Conservation (phyloP, 768 basidiomycete species). For the Multifurca ochricompacta region DNA sequence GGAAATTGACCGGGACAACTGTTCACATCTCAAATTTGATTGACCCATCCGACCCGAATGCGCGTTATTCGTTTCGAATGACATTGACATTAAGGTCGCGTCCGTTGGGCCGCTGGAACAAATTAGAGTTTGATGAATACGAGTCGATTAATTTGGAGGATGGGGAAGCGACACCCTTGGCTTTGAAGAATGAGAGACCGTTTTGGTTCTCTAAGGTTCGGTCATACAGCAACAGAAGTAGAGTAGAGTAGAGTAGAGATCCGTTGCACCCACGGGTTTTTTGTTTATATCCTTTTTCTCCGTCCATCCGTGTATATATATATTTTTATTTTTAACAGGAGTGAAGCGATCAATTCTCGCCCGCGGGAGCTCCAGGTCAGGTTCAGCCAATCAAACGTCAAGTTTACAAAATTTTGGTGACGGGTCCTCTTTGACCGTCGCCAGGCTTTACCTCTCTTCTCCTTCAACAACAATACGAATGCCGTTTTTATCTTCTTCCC, state of each 20-base stretch:
- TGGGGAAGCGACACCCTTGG: conserved; percentile 62
- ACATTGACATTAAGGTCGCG: conserved; percentile 60
- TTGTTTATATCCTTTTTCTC: no score
- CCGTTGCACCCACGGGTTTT: conserved; percentile 5
- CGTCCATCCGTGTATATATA: not conserved
- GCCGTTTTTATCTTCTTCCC: not conserved
- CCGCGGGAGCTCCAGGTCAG: no score
- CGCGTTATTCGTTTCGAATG: conserved; percentile 70
- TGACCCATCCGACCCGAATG: conserved; percentile 34
- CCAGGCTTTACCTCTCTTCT: no score
- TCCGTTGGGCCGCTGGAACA: conserved; percentile 81
- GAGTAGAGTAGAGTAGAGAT: conserved; percentile 14
- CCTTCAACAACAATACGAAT: not conserved
- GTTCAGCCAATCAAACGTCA: not conserved
- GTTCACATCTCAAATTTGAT: conserved; percentile 57
- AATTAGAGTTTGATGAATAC: conserved; percentile 65
- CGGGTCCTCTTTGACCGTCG: no score
- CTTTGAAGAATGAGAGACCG: conserved; percentile 77
- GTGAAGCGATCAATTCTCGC: no score
- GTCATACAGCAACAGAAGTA: conserved; percentile 53
- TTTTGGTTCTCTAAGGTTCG: conserved; percentile 92
- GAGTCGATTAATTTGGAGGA: conserved; percentile 68
- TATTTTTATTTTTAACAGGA: not conserved
- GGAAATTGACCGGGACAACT: conserved; percentile 56
- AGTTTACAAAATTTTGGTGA: not conserved